Evolutionary conservation across 2,329 filamentous ascomycete species (phyloP), one percentile per base, ranked within the genome.

Genomic region (Diaporthe vaccinii): DNA sequence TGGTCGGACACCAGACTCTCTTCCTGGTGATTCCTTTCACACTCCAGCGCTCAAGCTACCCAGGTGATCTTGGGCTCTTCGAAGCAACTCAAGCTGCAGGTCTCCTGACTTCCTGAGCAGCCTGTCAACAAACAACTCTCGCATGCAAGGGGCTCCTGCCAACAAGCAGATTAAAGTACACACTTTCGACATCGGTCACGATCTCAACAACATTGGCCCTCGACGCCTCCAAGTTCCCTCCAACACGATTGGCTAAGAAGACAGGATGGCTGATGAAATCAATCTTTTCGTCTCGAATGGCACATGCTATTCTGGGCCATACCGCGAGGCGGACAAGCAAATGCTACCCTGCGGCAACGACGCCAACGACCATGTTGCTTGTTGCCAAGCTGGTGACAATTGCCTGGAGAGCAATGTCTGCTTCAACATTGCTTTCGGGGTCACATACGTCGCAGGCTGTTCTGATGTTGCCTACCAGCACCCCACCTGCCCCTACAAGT

Each of bases 391-490:
- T 2, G 80, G 80, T 28, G 83, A 84, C 75, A 79, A 79, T 51
- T 84, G 83, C 76, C 79, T 84, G 17, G 79, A 78, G 65, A 79
- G 78, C 74, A 77, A 80, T 44, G 78, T 77, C 51, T 80, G 78
- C 74, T 83, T 77, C 76, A 74, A 74, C 28, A 3, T 0, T 4
- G 59, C 39, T 1, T 79, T 78, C 14, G 62, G 61, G 2, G 74
- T 80, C 25, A 86, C 84, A 3, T 86, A 85, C 51, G 78, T 83
- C 22, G 80, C 83, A 4, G 84, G 83, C 17, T 85, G 84, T 76
- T 84, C 81, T 34, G 83, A 85, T 55, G 75, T 76, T 2, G 71
- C 76, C 2, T 84, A 84, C 74, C 58, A 76, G 20, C 79, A 82
- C 62, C 44, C 57, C 4, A 82, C 76, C 69, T 86, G 84, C 74